Conservation (phyloP, 345 rosid genomes). For the Nephelium lappaceum region DNA sequence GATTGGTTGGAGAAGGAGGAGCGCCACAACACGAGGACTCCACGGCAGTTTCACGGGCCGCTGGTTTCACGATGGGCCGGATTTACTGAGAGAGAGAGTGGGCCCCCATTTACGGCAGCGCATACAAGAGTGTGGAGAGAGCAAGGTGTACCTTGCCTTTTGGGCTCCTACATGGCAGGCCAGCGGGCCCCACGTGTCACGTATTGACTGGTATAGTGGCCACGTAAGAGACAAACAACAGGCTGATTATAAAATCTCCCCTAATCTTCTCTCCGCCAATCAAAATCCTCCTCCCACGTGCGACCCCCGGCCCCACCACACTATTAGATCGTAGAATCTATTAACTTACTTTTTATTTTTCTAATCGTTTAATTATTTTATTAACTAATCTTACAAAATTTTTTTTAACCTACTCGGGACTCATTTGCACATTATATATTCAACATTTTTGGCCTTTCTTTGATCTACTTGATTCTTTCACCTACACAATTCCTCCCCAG, state of each 20-base stretch:
- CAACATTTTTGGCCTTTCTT: conserved; percentile 15
- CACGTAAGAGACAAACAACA: conserved; percentile 42
- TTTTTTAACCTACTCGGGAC: background rate
- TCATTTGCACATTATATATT: conserved; percentile 6
- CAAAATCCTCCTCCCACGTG: conserved; percentile 64
- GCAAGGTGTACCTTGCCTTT: background rate
- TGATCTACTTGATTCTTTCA: conserved; percentile 20
- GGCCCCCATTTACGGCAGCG: background rate
- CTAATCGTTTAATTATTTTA: background rate
- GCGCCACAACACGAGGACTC: background rate
- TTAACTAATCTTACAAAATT: background rate
- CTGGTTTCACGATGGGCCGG: background rate
- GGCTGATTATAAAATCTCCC: conserved; percentile 43
- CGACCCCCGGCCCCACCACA: conserved; percentile 40
- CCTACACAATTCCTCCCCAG: background rate
- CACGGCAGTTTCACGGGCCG: conserved; percentile 22
- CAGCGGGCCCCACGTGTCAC: conserved; percentile 47
- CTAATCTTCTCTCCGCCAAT: conserved; percentile 79
- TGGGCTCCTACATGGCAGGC: background rate
- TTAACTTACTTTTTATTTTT: background rate
- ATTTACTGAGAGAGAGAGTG: background rate
- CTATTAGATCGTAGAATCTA: conserved; percentile 13
- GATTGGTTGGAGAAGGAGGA: background rate
- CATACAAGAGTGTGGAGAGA: background rate
- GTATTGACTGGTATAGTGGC: conserved; percentile 18